Evolutionary conservation across 179 eudicot genomes (phyloP).

Genomic region (Beta corolliflora): DNA sequence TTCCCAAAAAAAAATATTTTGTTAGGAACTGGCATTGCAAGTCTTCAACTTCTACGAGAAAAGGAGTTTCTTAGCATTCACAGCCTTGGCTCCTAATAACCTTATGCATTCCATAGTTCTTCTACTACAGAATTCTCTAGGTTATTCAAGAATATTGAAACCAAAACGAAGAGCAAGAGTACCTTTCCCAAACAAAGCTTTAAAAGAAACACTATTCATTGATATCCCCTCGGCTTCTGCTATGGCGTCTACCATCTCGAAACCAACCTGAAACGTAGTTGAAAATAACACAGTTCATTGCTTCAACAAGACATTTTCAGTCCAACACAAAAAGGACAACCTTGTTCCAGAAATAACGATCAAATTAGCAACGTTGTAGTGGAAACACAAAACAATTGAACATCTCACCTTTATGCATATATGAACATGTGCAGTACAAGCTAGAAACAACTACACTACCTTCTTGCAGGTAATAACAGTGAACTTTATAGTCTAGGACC

Average conservation of each 20-base stretch:
- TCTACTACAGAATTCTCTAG: not conserved
- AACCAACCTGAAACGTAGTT: constrained; percentile 67
- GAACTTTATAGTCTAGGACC: no score
- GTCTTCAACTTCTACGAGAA: no score
- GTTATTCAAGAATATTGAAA: not conserved
- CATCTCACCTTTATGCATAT: no score
- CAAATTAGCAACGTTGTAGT: no score
- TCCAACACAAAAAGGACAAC: no score
- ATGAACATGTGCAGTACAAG: no score
- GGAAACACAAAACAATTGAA: no score
- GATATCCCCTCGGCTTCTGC: constrained; percentile 88
- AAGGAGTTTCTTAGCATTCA: not conserved
- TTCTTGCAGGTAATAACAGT: no score
- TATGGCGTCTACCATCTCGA: constrained; percentile 77
- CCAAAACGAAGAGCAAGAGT: constrained; percentile 1
- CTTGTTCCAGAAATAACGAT: no score
- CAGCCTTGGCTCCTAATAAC: not conserved
- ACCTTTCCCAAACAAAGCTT: constrained; percentile 86
- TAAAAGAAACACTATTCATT: constrained; percentile 66
- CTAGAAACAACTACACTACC: no score
- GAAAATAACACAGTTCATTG: not conserved
- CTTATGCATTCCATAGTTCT: not conserved
- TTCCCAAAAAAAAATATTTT: no score
- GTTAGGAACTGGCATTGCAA: no score
- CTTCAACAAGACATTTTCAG: not conserved